Percentiles rank a stretch among this genome's conserved stretches.
These are phyloP conservation scores for Venturia effusa DNA, from an alignment of 2,329 filamentous ascomycete genomes.

Conservation along the genomic window DNA sequence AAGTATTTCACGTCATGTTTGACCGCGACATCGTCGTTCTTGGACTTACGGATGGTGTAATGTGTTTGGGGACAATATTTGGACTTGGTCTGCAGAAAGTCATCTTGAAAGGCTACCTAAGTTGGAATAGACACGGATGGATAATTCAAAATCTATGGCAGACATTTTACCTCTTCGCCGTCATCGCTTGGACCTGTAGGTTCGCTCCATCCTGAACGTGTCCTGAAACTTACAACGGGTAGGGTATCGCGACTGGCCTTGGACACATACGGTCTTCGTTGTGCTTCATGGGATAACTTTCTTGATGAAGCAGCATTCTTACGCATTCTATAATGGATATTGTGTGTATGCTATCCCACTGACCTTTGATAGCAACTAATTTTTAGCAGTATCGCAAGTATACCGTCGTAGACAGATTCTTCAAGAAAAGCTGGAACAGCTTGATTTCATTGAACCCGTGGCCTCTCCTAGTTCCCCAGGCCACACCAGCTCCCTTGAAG, in stretches of 20 bases:
- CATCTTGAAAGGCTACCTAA: constrained; percentile 47
- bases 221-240: constrained; percentile 19
- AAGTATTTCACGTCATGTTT: constrained; percentile 62
- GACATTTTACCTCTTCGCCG: constrained; percentile 47
- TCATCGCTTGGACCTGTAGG: constrained; percentile 49
- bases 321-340: constrained; percentile 69
- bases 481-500: constrained; percentile 9
- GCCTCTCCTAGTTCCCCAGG: constrained; percentile 23
- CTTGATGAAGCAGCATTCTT: constrained; percentile 77
- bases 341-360: constrained; percentile 23
- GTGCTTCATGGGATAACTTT: constrained; percentile 64
- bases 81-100: constrained; percentile 55
- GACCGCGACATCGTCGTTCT: constrained; percentile 40
- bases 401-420: constrained; percentile 39
- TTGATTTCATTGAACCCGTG: constrained; percentile 43
- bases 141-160: constrained; percentile 69
- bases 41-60: constrained; percentile 53
- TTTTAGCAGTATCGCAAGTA: constrained; percentile 40
- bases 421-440: constrained; percentile 42
- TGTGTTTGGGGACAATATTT: constrained; percentile 56
- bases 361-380: neutral
- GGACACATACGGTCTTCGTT: constrained; percentile 73
- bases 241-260: constrained; percentile 60
- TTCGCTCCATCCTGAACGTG: neutral
- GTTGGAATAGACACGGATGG: constrained; percentile 62